phyloP scores from a whole-genome alignment of 2,329 filamentous ascomycete genomes.

The Colletotrichum melonis region DNA sequence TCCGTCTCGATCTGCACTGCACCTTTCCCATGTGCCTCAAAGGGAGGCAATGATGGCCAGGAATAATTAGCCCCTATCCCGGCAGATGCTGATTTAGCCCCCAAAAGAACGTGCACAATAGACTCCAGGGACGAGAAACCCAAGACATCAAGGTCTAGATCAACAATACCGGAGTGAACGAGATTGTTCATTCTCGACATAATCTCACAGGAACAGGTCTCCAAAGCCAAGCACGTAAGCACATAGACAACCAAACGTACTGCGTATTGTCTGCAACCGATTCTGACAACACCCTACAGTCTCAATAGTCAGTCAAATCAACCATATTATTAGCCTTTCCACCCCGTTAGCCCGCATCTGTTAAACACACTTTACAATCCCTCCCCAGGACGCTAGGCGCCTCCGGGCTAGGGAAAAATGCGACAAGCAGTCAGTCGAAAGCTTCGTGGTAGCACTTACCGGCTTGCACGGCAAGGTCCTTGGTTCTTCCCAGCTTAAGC shows the following conservation, averaged over 20 bases:
- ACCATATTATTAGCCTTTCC: not conserved
- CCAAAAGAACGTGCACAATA: not conserved
- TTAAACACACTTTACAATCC: not conserved
- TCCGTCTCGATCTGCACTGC: constrained; percentile 6
- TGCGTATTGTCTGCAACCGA: no score
- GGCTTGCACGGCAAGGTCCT: constrained; percentile 8
- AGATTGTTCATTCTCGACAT: not conserved
- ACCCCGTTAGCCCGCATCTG: not conserved
- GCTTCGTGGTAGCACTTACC: constrained; percentile 24
- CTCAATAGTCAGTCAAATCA: not conserved
- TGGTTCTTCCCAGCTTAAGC: not conserved
- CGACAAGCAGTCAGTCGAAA: constrained; percentile 11
- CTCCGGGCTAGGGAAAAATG: constrained; percentile 1
- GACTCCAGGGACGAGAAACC: not conserved
- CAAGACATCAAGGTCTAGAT: not conserved
- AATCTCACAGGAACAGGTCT: not conserved
- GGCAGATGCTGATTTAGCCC: not conserved
- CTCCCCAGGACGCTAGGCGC: constrained; percentile 6
- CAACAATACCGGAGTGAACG: not conserved
- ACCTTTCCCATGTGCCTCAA: not conserved
- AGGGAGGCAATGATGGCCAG: not conserved
- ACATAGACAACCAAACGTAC: not conserved
- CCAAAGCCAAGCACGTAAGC: not conserved
- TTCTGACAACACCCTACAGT: not conserved
- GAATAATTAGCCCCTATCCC: not conserved